These are phyloP conservation scores for Viola odorata DNA, from an alignment of 345 rosid genomes.

Conservation along the genomic window DNA sequence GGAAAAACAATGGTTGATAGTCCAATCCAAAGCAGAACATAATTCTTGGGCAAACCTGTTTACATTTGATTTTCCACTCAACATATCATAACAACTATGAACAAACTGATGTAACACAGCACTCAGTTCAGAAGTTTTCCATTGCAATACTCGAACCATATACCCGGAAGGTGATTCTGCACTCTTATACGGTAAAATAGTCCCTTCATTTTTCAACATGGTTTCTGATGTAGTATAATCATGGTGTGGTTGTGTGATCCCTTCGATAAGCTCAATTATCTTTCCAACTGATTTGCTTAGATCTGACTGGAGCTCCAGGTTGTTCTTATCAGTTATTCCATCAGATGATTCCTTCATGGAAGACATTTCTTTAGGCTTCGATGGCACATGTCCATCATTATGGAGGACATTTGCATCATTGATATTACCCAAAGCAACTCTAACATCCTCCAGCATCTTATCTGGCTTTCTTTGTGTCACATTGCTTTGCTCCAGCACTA, in stretches of 20 bases:
- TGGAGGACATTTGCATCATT: slow-evolving; percentile 15
- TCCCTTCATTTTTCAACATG: slow-evolving; percentile 38
- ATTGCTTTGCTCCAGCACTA: slow-evolving; percentile 41
- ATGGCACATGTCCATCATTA: slow-evolving; percentile 17
- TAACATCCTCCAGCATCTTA: slow-evolving; percentile 55
- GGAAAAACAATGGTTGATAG: slow-evolving; percentile 79
- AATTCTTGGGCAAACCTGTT: slow-evolving; percentile 57
- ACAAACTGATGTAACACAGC: slow-evolving; percentile 53
- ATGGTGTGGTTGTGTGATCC: slow-evolving; percentile 35
- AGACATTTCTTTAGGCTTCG: slow-evolving; percentile 24
- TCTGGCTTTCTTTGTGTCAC: slow-evolving; percentile 33
- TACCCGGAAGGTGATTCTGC: slow-evolving; percentile 56
- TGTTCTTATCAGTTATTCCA: slow-evolving; percentile 19
- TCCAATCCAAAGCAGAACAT: slow-evolving; percentile 67
- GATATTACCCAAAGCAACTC: slow-evolving; percentile 38
- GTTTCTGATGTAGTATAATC: slow-evolving; percentile 21
- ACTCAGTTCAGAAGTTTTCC: slow-evolving; percentile 74
- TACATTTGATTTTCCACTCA: slow-evolving; percentile 51
- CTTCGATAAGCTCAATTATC: slow-evolving; percentile 66
- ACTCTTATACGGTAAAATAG: slow-evolving; percentile 27
- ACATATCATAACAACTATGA: slow-evolving; percentile 54
- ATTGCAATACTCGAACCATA: slow-evolving; percentile 70
- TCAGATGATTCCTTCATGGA: slow-evolving; percentile 17
- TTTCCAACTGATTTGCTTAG: slow-evolving; percentile 48
- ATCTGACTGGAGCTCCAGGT: slow-evolving; percentile 29